Percentiles rank a stretch among this genome's conserved stretches.
Conservation (phyloP, 192 early-diverging fungal genomes). For the Coemansia sp. region DNA sequence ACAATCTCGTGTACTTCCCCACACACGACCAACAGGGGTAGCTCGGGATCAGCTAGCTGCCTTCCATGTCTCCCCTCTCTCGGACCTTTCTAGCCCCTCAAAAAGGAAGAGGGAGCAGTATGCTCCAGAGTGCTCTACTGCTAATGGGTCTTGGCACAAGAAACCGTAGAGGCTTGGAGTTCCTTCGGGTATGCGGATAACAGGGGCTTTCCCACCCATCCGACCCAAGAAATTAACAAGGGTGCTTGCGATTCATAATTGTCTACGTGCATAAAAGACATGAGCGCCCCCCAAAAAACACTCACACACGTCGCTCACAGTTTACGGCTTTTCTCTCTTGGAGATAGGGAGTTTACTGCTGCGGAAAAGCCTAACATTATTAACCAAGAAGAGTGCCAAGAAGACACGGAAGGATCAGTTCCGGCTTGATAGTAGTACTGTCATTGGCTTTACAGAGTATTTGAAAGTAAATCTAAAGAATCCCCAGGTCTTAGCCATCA, state of each 20-base stretch:
- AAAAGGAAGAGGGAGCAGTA: neutral
- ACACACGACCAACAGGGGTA: constrained; percentile 1
- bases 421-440: neutral
- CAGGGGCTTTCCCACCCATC: neutral
- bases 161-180: neutral
- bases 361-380: constrained; percentile 3
- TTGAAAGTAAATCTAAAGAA: neutral
- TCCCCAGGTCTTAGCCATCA: neutral
- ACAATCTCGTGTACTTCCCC: neutral
- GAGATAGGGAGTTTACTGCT: neutral
- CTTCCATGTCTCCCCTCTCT: neutral
- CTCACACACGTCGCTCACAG: neutral
- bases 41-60: constrained; percentile 5
- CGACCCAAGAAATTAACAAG: neutral
- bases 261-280: constrained; percentile 2
- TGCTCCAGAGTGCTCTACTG: neutral
- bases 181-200: neutral
- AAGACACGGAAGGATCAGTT: neutral
- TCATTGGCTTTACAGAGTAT: neutral
- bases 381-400: neutral
- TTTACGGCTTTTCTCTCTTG: neutral
- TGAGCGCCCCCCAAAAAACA: neutral
- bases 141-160: neutral
- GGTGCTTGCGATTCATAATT: neutral
- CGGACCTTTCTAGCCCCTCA: neutral